phyloP scores from a whole-genome alignment of 805 yeast species.

The Cyberlindnera euphorbiae region DNA sequence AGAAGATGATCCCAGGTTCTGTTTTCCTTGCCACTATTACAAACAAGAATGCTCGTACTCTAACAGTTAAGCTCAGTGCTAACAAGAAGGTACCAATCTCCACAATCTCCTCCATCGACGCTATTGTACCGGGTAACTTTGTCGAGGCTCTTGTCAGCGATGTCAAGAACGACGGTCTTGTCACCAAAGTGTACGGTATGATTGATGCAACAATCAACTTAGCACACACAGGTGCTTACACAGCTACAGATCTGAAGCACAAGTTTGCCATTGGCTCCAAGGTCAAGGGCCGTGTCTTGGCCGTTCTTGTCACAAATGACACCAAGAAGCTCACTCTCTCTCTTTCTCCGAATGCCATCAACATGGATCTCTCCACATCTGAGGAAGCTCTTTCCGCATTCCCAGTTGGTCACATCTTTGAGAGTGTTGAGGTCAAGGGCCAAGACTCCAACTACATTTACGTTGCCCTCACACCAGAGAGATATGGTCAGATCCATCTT shows the following conservation, averaged over 20 bases:
- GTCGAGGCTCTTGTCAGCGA: constrained; percentile 70
- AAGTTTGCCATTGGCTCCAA: constrained; percentile 64
- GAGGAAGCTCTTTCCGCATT: constrained; percentile 48
- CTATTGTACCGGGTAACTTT: constrained; percentile 79
- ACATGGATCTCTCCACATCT: constrained; percentile 15
- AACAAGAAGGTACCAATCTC: constrained; percentile 43
- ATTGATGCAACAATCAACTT: constrained; percentile 66
- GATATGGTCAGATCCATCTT: constrained; percentile 71
- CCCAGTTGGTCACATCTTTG: constrained; percentile 69
- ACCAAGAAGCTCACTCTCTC: constrained; percentile 62
- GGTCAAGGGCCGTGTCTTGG: constrained; percentile 67
- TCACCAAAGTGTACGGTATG: constrained; percentile 70
- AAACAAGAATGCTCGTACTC: constrained; percentile 48
- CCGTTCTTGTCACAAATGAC: constrained; percentile 47
- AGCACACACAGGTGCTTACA: constrained; percentile 53
- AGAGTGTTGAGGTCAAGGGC: constrained; percentile 55
- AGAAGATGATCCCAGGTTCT: constrained; percentile 50
- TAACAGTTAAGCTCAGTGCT: constrained; percentile 49
- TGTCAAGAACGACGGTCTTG: constrained; percentile 55
- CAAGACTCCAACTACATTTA: constrained; percentile 52
- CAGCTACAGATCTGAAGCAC: constrained; percentile 47
- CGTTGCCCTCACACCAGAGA: constrained; percentile 50
- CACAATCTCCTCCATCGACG: constrained; percentile 67
- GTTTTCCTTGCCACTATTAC: constrained; percentile 60
- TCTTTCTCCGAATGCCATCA: constrained; percentile 48